phyloP scores from a whole-genome alignment of 139 green algal species.

The Protoeuglena noctilucae region DNA sequence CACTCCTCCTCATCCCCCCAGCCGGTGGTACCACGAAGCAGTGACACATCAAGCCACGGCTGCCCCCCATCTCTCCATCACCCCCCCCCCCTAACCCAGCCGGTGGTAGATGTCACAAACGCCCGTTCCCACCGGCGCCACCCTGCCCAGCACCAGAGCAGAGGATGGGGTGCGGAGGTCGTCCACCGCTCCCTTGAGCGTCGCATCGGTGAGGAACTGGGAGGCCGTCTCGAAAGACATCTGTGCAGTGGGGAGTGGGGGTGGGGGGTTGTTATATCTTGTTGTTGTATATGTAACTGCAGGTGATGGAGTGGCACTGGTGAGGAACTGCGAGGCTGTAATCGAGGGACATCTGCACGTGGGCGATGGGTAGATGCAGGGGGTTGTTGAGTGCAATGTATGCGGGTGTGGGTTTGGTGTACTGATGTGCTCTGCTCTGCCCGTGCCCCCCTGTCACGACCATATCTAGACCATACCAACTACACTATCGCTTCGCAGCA shows the following conservation, averaged over 20 bases:
- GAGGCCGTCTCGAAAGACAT: conserved; percentile 96
- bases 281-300: background rate
- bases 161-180: conserved; percentile 48
- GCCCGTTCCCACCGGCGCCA: too few relatives aligned
- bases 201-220: conserved; percentile 79
- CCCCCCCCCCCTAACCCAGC: too few relatives aligned
- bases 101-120: too few relatives aligned
- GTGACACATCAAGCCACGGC: too few relatives aligned
- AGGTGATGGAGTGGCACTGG: too few relatives aligned
- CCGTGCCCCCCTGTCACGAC: background rate
- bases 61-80: too few relatives aligned
- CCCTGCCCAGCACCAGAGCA: too few relatives aligned
- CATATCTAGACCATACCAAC: background rate
- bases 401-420: background rate
- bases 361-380: background rate
- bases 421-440: background rate
- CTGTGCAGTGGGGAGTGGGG: conserved; percentile 27
- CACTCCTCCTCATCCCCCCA: too few relatives aligned
- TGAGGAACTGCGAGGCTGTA: background rate
- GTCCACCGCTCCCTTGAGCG: conserved; percentile 52
- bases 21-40: too few relatives aligned
- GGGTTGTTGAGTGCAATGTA: background rate
- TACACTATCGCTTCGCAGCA: background rate
- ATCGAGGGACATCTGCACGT: background rate
- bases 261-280: background rate